These are phyloP conservation scores for Rauvolfia tetraphylla DNA, from an alignment of 257 asterid genomes.

Conservation along the genomic window DNA sequence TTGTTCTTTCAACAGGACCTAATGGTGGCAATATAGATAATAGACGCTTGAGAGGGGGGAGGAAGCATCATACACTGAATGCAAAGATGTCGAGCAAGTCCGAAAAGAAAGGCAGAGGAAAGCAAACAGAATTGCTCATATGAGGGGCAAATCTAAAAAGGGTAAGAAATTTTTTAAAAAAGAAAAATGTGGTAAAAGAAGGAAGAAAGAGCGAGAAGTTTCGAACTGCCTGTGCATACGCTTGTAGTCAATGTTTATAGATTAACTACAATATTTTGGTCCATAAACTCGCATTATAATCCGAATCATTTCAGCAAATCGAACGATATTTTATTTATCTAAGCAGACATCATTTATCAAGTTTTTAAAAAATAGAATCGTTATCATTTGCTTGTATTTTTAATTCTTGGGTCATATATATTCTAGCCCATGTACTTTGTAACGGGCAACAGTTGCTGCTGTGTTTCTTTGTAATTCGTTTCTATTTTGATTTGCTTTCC, in stretches of 20 bases:
- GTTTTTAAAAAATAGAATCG: no score
- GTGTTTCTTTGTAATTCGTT: no score
- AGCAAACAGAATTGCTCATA: conserved; percentile 52
- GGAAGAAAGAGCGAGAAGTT: conserved; percentile 18
- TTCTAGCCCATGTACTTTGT: no score
- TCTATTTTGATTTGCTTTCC: no score
- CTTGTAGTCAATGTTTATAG: neutral
- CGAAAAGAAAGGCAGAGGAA: conserved; percentile 85
- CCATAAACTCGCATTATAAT: neutral
- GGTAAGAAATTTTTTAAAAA: conserved; percentile 41
- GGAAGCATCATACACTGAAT: conserved; percentile 46
- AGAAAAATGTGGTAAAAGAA: conserved; percentile 37
- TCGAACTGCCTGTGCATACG: neutral
- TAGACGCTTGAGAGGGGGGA: conserved; percentile 61
- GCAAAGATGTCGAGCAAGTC: conserved; percentile 82
- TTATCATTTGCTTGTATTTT: no score
- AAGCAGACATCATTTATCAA: no score
- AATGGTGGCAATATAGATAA: conserved; percentile 45
- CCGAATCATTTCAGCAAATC: neutral
- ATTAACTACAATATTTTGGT: no score
- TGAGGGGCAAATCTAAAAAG: conserved; percentile 56
- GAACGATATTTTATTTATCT: no score
- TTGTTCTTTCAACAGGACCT: conserved; percentile 36
- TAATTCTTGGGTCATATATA: no score
- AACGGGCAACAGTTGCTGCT: no score